These are phyloP conservation scores for Ormosia semicastrata DNA, from an alignment of 306 rosid genomes.

Conservation along the genomic window DNA sequence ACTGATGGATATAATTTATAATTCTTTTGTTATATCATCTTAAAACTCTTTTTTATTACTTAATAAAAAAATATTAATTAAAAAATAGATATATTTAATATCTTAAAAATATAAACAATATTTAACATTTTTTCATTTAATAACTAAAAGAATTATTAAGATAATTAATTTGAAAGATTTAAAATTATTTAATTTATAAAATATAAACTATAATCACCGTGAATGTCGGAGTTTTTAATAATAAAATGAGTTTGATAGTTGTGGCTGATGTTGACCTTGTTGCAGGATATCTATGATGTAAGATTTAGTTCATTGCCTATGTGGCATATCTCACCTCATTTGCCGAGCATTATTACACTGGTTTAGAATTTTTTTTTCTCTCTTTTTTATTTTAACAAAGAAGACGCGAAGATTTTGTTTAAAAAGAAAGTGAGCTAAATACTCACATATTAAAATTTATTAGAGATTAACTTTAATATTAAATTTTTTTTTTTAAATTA, in stretches of 20 bases:
- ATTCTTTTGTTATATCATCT: not conserved
- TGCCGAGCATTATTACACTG: not conserved
- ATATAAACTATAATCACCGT: not conserved
- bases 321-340: not conserved
- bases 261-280: not conserved
- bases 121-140: no score
- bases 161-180: no score
- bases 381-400: not conserved
- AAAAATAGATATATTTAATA: no score
- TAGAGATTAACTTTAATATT: not conserved
- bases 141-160: no score
- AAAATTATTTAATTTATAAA: no score
- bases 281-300: not conserved
- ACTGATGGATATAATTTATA: not conserved
- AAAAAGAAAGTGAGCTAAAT: not conserved
- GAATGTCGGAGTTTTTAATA: conserved; percentile 28
- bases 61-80: no score
- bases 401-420: not conserved
- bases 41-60: not conserved
- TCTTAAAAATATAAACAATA: no score
- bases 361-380: not conserved
- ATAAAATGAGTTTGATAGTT: not conserved
- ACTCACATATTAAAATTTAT: not conserved
- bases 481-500: not conserved
- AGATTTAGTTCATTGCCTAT: not conserved